phyloP scores from a whole-genome alignment of 2,329 filamentous ascomycete species.

The Parastagonospora nodorum region DNA sequence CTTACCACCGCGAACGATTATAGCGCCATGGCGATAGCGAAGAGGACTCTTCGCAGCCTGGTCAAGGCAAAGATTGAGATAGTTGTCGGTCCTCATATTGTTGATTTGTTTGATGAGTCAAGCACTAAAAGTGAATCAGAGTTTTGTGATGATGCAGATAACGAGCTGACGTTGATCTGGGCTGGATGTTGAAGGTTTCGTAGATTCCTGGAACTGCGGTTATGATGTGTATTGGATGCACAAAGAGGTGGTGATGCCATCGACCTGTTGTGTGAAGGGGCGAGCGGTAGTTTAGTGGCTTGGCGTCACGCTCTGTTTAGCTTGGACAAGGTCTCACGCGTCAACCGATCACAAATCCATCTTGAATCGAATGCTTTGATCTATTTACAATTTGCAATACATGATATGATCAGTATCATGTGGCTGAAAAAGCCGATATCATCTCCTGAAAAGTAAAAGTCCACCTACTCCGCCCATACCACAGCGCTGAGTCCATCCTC shows the following conservation, averaged over 20 bases:
- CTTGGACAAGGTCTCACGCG: too few species aligned
- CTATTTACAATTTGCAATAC: too few species aligned
- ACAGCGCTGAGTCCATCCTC: conserved; percentile 42
- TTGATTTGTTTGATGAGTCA: conserved; percentile 5
- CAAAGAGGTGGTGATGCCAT: background rate
- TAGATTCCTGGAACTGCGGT: background rate
- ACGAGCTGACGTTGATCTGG: background rate
- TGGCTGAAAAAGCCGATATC: background rate
- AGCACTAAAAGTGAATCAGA: background rate
- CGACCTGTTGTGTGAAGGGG: too few species aligned
- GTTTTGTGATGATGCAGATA: background rate
- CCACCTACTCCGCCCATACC: conserved; percentile 40
- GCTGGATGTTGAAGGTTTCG: too few species aligned
- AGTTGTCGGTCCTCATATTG: conserved; percentile 54
- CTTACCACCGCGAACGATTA: conserved; percentile 59
- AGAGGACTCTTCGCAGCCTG: conserved; percentile 58
- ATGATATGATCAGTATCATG: too few species aligned
- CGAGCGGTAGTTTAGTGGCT: too few species aligned
- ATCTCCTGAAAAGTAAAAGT: background rate
- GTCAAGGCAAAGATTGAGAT: conserved; percentile 57
- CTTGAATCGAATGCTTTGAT: too few species aligned
- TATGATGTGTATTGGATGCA: conserved; percentile 5
- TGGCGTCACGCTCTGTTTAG: too few species aligned
- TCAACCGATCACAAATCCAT: too few species aligned
- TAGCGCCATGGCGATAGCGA: conserved; percentile 56